Evolutionary conservation across 345 rosid species (phyloP), one percentile per base, ranked within the genome.

Genomic region (Moricandia moricandioides): DNA sequence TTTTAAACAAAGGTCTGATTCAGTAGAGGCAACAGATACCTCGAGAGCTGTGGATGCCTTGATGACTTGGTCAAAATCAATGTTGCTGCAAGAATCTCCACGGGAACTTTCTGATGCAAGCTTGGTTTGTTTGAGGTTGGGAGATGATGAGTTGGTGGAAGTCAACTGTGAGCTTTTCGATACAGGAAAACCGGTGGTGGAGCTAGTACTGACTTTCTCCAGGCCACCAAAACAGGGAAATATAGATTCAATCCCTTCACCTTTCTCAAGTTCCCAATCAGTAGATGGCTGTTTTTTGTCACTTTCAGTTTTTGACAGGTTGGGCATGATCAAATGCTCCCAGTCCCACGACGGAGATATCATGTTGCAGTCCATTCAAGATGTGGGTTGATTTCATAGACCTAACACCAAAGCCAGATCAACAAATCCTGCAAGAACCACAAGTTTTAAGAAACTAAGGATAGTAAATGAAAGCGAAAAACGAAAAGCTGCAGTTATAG

Each of bases 321-420:
- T 82, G 52, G 87, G 81, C 86, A 80, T 84, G 33, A 83, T 73
- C 21, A 86, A 79, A 71, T 77, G 83, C 24, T 92, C 97, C 99
- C 96, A 95, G 69, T 90, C 99, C 97, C 93, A 88, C 68, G 78
- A 49, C 33, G 91, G 81, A 65, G 81, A 81, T 78, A 81, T 82
- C 60, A 84, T 72, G 82, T 90, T 90, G 91, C 92, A 86, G 78
- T 92, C 97, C 97, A 90, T 92, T 56, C 61, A 75, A 57, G 83
- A 82, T 8, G 55, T 71, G 59, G 79, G 82, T 55, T 57, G 83
- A 82, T 80, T 80, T 88, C 85, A 74, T 71, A 78, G 51, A 78
- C 72, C 49, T 29, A 31, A n/a, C 26, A 57, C 72, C 68, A 77
- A 29, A 21, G n/a, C 52, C 78, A 67, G 21, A 74, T 27, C n/a